phyloP scores from a whole-genome alignment of 73 alveolate genomes.

The Breviolum minutum region DNA sequence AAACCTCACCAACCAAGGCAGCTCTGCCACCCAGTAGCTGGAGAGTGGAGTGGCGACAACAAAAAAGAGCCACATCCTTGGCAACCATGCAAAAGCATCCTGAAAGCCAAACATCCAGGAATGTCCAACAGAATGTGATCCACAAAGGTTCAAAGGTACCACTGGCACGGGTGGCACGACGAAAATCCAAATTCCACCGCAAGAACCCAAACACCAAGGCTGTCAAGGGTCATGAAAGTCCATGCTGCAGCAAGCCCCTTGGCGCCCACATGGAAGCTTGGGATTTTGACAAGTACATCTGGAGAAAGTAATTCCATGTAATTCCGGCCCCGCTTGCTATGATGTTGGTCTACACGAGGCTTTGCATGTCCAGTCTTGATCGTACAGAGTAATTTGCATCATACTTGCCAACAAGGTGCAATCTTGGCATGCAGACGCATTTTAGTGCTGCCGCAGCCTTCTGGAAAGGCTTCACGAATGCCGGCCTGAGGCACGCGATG shows the following conservation, averaged over 20 bases:
- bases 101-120: neutral
- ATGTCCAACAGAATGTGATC: neutral
- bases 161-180: neutral
- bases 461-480: slow-evolving; percentile 81
- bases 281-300: too few species aligned
- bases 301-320: neutral
- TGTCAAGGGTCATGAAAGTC: slow-evolving; percentile 34
- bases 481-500: neutral
- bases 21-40: slow-evolving; percentile 20
- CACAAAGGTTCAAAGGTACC: neutral
- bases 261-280: neutral
- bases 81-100: neutral
- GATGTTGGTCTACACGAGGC: neutral
- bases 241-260: slow-evolving; percentile 34
- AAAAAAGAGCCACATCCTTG: slow-evolving; percentile 88
- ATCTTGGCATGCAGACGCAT: slow-evolving; percentile 33
- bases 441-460: slow-evolving; percentile 91
- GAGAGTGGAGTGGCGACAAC: slow-evolving; percentile 73
- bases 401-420: neutral
- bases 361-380: neutral
- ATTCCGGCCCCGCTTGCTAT: neutral
- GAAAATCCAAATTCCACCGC: too few species aligned
- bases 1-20: neutral
- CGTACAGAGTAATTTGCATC: too few species aligned
- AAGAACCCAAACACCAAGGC: neutral